A percentile compares a stretch with the other conserved stretches of the same genome.
Evolutionary conservation across 2,329 filamentous ascomycete genomes (phyloP).

Genomic region (Tolypocladium tundrense): DNA sequence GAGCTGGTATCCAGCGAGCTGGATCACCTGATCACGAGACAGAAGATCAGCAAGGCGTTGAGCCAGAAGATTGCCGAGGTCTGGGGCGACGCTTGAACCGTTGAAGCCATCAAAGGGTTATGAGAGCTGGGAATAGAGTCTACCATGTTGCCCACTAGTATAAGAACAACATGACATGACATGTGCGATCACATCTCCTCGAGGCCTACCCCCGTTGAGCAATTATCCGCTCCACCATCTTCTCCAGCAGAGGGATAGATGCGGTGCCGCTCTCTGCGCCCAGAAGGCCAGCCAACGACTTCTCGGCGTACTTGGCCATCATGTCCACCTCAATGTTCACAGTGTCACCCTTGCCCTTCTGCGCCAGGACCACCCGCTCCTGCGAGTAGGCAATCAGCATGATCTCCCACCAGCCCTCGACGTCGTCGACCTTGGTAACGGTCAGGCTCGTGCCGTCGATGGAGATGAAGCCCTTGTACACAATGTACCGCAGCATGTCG

Average conservation of each 20-base stretch:
- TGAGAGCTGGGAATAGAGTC: slow-evolving; percentile 1
- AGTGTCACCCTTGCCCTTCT: slow-evolving; percentile 67
- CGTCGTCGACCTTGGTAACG: slow-evolving; percentile 75
- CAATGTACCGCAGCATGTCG: slow-evolving; percentile 71
- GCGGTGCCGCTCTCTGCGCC: slow-evolving; percentile 41
- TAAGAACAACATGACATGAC: background rate
- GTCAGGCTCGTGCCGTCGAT: slow-evolving; percentile 93
- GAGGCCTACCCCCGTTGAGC: slow-evolving; percentile 40
- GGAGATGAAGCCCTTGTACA: slow-evolving; percentile 93
- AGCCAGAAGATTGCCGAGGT: slow-evolving; percentile 63
- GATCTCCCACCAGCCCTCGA: slow-evolving; percentile 77
- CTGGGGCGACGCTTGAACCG: slow-evolving; percentile 47
- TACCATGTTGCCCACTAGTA: slow-evolving; percentile 10
- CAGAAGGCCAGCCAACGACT: slow-evolving; percentile 69
- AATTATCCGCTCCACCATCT: slow-evolving; percentile 65
- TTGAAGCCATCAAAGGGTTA: background rate
- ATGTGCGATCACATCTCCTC: background rate
- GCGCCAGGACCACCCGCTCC: slow-evolving; percentile 74
- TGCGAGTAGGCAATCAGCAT: slow-evolving; percentile 98
- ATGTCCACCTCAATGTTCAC: slow-evolving; percentile 94
- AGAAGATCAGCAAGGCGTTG: slow-evolving; percentile 55
- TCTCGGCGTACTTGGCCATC: slow-evolving; percentile 76
- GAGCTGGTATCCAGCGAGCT: slow-evolving; percentile 48
- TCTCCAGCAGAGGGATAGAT: slow-evolving; percentile 51
- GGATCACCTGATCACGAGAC: slow-evolving; percentile 50